Evolutionary conservation across 768 basidiomycete genomes (phyloP).

Genomic region (Strobilomyces confusus): DNA sequence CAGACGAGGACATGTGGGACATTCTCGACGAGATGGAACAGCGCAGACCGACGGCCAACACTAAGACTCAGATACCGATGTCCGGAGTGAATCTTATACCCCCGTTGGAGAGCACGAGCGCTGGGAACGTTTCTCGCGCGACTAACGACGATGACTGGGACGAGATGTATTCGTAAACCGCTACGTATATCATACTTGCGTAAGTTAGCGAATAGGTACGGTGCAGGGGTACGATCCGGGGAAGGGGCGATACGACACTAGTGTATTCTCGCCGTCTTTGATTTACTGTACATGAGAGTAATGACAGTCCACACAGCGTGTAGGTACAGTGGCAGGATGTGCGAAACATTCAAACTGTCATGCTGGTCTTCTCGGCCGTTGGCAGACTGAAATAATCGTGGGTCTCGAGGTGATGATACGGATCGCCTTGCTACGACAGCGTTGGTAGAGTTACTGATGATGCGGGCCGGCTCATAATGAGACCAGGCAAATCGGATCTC

Average conservation of each 20-base stretch:
- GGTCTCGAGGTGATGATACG: too few relatives aligned
- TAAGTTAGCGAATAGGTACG: not conserved
- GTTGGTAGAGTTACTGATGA: too few relatives aligned
- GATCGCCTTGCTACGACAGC: too few relatives aligned
- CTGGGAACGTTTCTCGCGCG: conserved; percentile 12
- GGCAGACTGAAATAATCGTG: too few relatives aligned
- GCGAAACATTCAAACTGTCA: too few relatives aligned
- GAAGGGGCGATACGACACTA: too few relatives aligned
- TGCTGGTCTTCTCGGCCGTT: too few relatives aligned
- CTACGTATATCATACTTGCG: not conserved
- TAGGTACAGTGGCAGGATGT: too few relatives aligned
- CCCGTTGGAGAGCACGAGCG: conserved; percentile 7
- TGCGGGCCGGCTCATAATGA: not conserved
- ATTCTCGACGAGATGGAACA: conserved; percentile 48
- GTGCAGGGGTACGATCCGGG: too few relatives aligned
- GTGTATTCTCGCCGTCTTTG: too few relatives aligned
- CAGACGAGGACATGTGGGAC: conserved; percentile 76
- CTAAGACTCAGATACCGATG: conserved; percentile 18
- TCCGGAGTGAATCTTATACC: conserved; percentile 21
- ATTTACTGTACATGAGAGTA: too few relatives aligned
- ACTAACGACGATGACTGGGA: conserved; percentile 56
- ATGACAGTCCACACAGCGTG: too few relatives aligned
- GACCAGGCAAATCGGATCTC: conserved; percentile 1
- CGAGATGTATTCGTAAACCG: conserved; percentile 55
- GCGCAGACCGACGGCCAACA: not conserved